phyloP scores from a whole-genome alignment of 164 flowering plant genomes.

The Malania oleifera region DNA sequence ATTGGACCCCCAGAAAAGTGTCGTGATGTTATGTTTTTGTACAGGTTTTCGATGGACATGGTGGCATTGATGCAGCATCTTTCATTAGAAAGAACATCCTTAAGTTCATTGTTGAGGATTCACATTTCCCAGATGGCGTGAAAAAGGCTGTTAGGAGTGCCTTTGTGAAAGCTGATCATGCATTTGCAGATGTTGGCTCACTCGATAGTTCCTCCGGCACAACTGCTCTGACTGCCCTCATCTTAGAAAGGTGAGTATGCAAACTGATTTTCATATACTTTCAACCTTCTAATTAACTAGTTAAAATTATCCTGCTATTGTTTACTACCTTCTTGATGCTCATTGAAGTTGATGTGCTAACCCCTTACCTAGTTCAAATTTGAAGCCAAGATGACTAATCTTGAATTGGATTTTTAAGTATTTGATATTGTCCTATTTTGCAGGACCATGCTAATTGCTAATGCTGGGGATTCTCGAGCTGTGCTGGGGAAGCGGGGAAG shows the following conservation, averaged over 20 bases:
- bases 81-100: conserved; percentile 5
- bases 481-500: conserved; percentile 23
- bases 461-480: conserved; percentile 27
- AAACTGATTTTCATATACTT: neutral
- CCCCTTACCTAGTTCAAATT: neutral
- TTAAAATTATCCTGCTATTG: too few relatives aligned
- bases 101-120: neutral
- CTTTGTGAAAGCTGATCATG: conserved; percentile 24
- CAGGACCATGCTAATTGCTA: conserved; percentile 24
- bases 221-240: conserved; percentile 40
- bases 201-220: conserved; percentile 43
- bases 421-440: neutral
- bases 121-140: neutral
- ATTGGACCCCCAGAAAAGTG: too few relatives aligned
- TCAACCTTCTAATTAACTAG: neutral
- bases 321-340: neutral
- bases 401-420: neutral
- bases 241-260: conserved; percentile 31
- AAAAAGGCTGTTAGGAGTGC: conserved; percentile 6
- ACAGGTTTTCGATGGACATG: conserved; percentile 9
- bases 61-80: conserved; percentile 8
- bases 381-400: neutral
- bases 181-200: conserved; percentile 31
- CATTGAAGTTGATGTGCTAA: neutral
- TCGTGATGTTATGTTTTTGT: neutral